These are phyloP conservation scores for Eucalyptus pumila DNA, from an alignment of 345 rosid genomes.

Conservation along the genomic window DNA sequence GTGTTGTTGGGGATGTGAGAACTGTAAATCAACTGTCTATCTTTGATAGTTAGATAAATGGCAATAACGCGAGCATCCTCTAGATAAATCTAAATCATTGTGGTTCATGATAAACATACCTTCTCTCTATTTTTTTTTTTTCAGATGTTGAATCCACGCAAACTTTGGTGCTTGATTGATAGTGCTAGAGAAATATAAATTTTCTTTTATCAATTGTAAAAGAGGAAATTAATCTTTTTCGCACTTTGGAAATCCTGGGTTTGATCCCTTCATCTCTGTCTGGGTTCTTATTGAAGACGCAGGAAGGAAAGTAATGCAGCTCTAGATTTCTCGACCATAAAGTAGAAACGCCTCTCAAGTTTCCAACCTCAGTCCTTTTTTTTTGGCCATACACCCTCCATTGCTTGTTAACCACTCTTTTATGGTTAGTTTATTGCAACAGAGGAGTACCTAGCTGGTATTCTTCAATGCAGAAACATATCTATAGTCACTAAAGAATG, in stretches of 20 bases:
- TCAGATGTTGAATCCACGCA: not conserved
- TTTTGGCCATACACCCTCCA: not conserved
- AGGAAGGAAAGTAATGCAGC: not conserved
- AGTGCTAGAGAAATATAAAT: not conserved
- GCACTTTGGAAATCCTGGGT: not conserved
- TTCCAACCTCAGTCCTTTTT: not conserved
- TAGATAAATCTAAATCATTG: not conserved
- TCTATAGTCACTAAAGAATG: not conserved
- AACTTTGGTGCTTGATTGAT: not conserved
- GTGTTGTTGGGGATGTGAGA: not conserved
- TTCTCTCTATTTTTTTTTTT: not conserved
- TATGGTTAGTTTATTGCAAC: not conserved
- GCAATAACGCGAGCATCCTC: not conserved
- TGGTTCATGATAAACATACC: not conserved
- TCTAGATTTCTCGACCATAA: not conserved
- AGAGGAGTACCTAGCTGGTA: not conserved
- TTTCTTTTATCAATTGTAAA: not conserved
- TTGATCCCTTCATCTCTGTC: not conserved
- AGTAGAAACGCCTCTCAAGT: not conserved
- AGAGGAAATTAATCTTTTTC: not conserved
- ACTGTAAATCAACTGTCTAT: not conserved
- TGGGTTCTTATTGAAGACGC: not conserved
- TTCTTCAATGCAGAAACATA: not conserved
- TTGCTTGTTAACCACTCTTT: not conserved
- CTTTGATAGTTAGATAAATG: not conserved